Conservation (phyloP, 805 yeast species). For the Ogataea pilisensis region DNA sequence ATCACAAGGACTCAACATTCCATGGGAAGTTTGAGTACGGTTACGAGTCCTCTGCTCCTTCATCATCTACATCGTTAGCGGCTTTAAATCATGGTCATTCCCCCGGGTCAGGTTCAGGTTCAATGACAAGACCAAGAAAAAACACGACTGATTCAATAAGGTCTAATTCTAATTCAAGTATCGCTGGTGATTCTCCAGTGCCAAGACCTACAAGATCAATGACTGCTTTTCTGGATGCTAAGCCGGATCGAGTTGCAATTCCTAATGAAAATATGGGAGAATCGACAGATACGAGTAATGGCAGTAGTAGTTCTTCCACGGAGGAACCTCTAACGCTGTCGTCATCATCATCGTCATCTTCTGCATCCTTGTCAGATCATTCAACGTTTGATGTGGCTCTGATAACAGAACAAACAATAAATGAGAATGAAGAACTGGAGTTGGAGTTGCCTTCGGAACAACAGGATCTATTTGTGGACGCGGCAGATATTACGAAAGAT, state of each 20-base stretch:
- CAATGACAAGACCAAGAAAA: slow-evolving; percentile 1
- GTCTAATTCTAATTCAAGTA: neutral
- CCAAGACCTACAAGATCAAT: neutral
- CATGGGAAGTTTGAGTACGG: slow-evolving; percentile 22
- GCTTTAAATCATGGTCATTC: neutral
- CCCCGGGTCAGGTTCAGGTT: neutral
- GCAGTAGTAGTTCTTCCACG: too few species aligned
- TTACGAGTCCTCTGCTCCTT: slow-evolving; percentile 3
- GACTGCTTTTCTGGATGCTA: slow-evolving; percentile 1
- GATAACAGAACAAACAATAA: neutral
- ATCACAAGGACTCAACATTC: slow-evolving; percentile 17
- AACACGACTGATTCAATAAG: neutral
- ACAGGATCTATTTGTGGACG: neutral
- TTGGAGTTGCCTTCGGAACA: neutral
- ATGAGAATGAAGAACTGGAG: slow-evolving; percentile 12
- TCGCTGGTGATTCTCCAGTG: neutral
- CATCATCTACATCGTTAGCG: slow-evolving; percentile 11
- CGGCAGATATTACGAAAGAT: too few species aligned
- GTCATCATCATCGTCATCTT: slow-evolving; percentile 1
- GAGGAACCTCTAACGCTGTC: too few species aligned
- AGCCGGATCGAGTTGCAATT: neutral
- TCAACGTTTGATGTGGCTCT: neutral
- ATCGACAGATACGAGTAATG: too few species aligned
- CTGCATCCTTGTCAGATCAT: neutral
- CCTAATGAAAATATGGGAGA: too few species aligned